Evolutionary conservation across 352 stramenopile genomes (phyloP).

Genomic region (Phytophthora pseudosyringae): DNA sequence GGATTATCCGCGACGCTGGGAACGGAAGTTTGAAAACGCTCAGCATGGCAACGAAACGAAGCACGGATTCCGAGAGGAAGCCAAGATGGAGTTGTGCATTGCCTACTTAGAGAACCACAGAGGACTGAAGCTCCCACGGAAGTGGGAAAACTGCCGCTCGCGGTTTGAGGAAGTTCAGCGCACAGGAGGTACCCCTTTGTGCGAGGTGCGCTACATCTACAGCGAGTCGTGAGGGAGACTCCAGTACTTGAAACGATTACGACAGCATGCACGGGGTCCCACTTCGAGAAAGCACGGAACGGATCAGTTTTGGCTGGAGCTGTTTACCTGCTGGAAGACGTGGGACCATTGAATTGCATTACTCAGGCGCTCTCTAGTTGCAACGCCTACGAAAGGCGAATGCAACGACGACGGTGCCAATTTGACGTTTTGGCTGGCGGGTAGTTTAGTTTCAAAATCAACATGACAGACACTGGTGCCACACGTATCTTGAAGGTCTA

Average conservation of each 20-base stretch:
- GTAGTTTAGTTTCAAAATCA: neutral
- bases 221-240: neutral
- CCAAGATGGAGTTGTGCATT: constrained; percentile 25
- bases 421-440: neutral
- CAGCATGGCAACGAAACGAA: constrained; percentile 4
- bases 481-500: too few relatives aligned
- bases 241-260: constrained; percentile 8
- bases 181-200: neutral
- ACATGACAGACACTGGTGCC: neutral
- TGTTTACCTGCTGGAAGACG: constrained; percentile 5
- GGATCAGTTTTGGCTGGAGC: constrained; percentile 1
- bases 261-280: neutral
- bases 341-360: neutral
- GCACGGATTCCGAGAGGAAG: constrained; percentile 7
- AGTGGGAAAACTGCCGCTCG: constrained; percentile 26
- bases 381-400: constrained; percentile 1
- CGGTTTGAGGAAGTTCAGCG: constrained; percentile 15
- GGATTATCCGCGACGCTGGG: constrained; percentile 7
- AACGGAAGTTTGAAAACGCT: neutral
- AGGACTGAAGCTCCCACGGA: constrained; percentile 21
- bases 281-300: constrained; percentile 13
- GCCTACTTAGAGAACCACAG: constrained; percentile 21
- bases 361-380: constrained; percentile 9
- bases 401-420: constrained; percentile 3
- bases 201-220: constrained; percentile 13